Evolutionary conservation across 2,329 filamentous ascomycete species (phyloP).

Genomic region (Ceratocystis harringtonii): DNA sequence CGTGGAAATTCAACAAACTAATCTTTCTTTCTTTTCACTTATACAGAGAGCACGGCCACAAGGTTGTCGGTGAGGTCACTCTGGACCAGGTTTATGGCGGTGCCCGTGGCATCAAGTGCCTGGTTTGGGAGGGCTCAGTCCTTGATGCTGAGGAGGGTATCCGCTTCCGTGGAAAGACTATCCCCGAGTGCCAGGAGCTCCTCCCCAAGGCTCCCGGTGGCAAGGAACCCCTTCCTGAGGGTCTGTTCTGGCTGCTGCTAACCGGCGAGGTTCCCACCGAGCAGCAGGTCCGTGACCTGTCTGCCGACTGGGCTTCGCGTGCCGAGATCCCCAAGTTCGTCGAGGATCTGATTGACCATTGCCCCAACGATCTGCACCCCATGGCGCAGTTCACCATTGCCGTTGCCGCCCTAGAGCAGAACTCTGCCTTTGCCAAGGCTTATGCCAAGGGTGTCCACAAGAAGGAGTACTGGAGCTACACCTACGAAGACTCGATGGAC

Average conservation of each 20-base stretch:
- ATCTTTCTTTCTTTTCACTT: background rate
- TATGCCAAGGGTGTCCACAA: conserved; percentile 99
- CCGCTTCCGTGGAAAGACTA: conserved; percentile 97
- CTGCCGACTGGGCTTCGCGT: conserved; percentile 95
- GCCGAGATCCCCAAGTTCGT: conserved; percentile 95
- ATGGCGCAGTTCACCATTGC: conserved; percentile 99
- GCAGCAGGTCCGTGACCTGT: conserved; percentile 96
- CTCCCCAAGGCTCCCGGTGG: conserved; percentile 95
- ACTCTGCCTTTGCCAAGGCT: conserved; percentile 93
- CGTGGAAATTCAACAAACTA: conserved; percentile 2
- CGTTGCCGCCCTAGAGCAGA: conserved; percentile 95
- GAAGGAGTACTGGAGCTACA: conserved; percentile 99
- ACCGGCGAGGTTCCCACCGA: conserved; percentile 95
- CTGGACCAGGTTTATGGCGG: conserved; percentile 99
- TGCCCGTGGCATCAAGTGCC: conserved; percentile 95
- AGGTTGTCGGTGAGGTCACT: conserved; percentile 92
- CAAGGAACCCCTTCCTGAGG: conserved; percentile 93
- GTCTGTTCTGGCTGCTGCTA: conserved; percentile 98
- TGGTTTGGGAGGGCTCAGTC: conserved; percentile 98
- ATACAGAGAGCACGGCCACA: conserved; percentile 76
- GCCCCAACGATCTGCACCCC: conserved; percentile 95
- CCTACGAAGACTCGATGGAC: conserved; percentile 99
- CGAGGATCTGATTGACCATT: conserved; percentile 99
- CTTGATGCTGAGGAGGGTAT: conserved; percentile 98
- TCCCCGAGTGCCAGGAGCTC: conserved; percentile 94